Evolutionary conservation across 225 moss, liverwort and hornwort genomes (phyloP), one percentile per base, ranked within the genome.

Genomic region (Physcomitrellopsis africana): DNA sequence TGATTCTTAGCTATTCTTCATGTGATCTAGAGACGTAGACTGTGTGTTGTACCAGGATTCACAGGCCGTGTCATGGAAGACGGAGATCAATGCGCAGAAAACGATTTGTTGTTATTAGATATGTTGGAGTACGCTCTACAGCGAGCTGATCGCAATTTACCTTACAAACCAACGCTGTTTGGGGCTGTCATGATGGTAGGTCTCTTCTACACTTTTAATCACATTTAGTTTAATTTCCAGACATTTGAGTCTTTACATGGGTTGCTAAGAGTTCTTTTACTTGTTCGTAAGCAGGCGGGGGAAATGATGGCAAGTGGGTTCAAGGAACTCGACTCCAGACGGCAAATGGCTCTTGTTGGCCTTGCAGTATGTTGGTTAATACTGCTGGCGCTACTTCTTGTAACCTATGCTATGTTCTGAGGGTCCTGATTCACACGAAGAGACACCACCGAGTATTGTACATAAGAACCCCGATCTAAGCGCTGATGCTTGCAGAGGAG

Each of bases 91-190:
- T 46, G 58, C 41, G 32, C 63, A 62, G 73, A 81, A 71, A 76
- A 75, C 27, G 88, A 88, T 61, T 19, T 83, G 27, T 14, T 81
- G 65, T 74, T 88, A 62, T 67, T 86, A 45, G 88, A 88, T 11
- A 86, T 88, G 86, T 61, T 88, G 79, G 83, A 88, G 78, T 86
- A 57, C 62, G 81, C 88, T 63, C 67, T 88, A 53, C 82, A 88
- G 76, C 81, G 86, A 70, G 86, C 88, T 55, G 83, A 88, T 73
- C 80, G 85, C n/a, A 88, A 85, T 69, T 73, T 88, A 51, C 77
- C 77, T 13, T 85, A 85, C 43, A 85, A 85, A 65, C 64, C 76
- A 53, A 56, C 75, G 57, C 45, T 80, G 20, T 17, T 42, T 59
- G 83, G 72, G 71, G 69, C 69, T 54, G 12, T 86, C 42, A 69